Evolutionary conservation across 2,329 filamentous ascomycete genomes (phyloP).

Genomic region (Shiraia bambusicola): DNA sequence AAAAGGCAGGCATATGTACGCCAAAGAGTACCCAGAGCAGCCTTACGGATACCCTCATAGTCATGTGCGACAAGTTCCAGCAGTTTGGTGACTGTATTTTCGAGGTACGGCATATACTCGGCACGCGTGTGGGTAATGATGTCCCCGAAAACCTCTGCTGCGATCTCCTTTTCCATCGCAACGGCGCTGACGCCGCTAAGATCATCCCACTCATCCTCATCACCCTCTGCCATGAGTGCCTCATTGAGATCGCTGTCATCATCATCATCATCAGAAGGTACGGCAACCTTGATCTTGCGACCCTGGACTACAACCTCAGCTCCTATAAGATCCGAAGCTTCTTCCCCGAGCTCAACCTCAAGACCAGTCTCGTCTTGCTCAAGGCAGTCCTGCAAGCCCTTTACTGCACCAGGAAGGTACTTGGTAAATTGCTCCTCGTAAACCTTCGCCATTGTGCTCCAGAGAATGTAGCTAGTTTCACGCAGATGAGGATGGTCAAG

Average conservation of each 20-base stretch:
- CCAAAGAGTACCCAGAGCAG: constrained; percentile 87
- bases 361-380: constrained; percentile 85
- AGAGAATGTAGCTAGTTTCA: constrained; percentile 96
- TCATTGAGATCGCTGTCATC: constrained; percentile 60
- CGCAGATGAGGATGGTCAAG: constrained; percentile 88
- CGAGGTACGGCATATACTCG: constrained; percentile 79
- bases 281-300: constrained; percentile 79
- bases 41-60: constrained; percentile 92
- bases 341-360: constrained; percentile 72
- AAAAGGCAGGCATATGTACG: constrained; percentile 90
- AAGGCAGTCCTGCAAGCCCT: constrained; percentile 79
- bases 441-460: constrained; percentile 91
- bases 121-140: constrained; percentile 83
- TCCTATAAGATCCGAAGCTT: constrained; percentile 72
- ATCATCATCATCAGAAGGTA: constrained; percentile 57
- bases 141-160: constrained; percentile 91
- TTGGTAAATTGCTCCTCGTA: constrained; percentile 82
- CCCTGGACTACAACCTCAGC: constrained; percentile 76
- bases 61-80: constrained; percentile 80
- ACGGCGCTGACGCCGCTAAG: constrained; percentile 83
- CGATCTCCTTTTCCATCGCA: constrained; percentile 95
- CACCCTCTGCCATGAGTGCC: constrained; percentile 64
- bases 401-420: constrained; percentile 76
- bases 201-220: constrained; percentile 83
- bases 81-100: constrained; percentile 82